A percentile compares a stretch with the other conserved stretches of the same genome.
phyloP scores from a whole-genome alignment of 2,329 filamentous ascomycete species.

The Neopestalotiopsis rosae region DNA sequence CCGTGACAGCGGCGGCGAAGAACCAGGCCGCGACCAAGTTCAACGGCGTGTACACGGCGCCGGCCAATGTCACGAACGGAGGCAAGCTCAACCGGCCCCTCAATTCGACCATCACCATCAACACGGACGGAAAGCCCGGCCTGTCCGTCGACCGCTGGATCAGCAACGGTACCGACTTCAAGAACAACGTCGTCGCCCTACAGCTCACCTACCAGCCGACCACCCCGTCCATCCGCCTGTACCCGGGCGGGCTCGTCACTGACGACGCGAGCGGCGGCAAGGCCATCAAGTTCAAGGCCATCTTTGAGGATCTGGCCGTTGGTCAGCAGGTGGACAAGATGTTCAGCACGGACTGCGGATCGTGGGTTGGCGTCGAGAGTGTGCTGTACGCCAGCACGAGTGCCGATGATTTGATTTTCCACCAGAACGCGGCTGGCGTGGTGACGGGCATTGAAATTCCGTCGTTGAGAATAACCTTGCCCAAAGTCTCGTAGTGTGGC shows the following conservation, averaged over 20 bases:
- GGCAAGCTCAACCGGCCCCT: conserved; percentile 18
- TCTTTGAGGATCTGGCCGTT: conserved; percentile 36
- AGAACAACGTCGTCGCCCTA: conserved; percentile 28
- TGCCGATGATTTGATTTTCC: conserved; percentile 34
- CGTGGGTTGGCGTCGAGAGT: conserved; percentile 34
- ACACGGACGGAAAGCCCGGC: conserved; percentile 34
- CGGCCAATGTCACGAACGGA: conserved; percentile 19
- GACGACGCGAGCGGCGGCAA: conserved; percentile 29
- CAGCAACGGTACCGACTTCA: conserved; percentile 39
- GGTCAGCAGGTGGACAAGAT: conserved; percentile 29
- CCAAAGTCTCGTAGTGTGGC: conserved; percentile 23
- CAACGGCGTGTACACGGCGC: conserved; percentile 31
- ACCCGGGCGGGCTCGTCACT: conserved; percentile 36
- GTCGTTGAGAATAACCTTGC: conserved; percentile 31
- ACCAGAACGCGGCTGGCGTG: conserved; percentile 28
- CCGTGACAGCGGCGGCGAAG: conserved; percentile 34
- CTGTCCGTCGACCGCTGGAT: conserved; percentile 36
- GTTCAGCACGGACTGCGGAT: conserved; percentile 41
- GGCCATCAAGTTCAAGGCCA: conserved; percentile 36
- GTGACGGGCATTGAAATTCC: conserved; percentile 31
- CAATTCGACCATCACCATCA: conserved; percentile 38
- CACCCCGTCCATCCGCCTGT: conserved; percentile 36
- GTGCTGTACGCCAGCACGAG: conserved; percentile 33
- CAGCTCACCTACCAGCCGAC: conserved; percentile 31
- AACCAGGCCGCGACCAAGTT: conserved; percentile 34